phyloP scores from a whole-genome alignment of 768 basidiomycete species.

The Pilatotrama ljubarskyi region DNA sequence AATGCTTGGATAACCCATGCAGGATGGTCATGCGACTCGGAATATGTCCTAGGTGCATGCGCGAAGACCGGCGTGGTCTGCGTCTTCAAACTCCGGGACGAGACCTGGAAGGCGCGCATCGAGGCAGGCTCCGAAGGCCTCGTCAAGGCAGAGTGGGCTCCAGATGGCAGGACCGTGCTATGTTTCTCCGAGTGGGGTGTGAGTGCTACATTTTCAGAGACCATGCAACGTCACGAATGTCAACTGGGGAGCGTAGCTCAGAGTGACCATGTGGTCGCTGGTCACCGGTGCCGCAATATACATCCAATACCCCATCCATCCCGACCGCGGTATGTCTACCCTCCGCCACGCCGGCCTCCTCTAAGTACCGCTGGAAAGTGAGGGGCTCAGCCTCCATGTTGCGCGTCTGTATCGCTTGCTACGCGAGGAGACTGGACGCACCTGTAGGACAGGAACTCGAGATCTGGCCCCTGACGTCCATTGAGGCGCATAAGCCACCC shows the following conservation, averaged over 20 bases:
- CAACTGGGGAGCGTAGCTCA: conserved; percentile 50
- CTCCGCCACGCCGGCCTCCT: no score
- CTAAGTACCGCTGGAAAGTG: no score
- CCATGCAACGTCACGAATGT: not conserved
- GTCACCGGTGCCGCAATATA: conserved; percentile 72
- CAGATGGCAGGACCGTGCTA: conserved; percentile 76
- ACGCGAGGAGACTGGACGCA: no score
- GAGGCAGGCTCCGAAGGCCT: conserved; percentile 85
- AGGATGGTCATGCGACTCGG: conserved; percentile 87
- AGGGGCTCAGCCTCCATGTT: no score
- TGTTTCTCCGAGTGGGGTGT: conserved; percentile 96
- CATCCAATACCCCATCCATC: conserved; percentile 83
- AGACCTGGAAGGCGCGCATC: conserved; percentile 74
- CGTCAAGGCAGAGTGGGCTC: conserved; percentile 87
- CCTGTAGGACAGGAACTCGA: no score
- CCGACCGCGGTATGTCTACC: conserved; percentile 63
- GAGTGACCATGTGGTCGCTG: conserved; percentile 86
- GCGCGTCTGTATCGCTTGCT: no score
- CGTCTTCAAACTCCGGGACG: conserved; percentile 78
- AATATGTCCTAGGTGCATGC: conserved; percentile 81
- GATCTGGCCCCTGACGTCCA: no score
- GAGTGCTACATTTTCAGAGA: conserved; percentile 38
- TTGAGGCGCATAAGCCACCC: no score
- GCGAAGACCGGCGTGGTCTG: conserved; percentile 70
- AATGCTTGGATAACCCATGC: conserved; percentile 66